Conservation (phyloP, 495 filamentous ascomycete genomes). For the Penicillium paradoxum region DNA sequence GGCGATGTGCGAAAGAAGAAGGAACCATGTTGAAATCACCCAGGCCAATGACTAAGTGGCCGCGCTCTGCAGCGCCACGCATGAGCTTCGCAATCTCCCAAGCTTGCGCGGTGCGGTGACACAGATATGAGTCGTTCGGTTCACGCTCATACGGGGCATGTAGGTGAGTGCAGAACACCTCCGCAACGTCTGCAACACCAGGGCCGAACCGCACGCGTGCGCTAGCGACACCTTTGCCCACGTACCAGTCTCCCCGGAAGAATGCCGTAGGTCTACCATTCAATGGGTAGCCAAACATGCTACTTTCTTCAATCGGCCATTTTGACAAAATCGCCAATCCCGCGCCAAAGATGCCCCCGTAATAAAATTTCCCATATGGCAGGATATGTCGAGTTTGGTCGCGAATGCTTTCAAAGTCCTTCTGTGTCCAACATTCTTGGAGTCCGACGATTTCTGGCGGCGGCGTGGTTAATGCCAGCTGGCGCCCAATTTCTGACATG, state of each 20-base stretch:
- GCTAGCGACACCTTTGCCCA: slow-evolving; percentile 90
- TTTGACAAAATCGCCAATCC: slow-evolving; percentile 88
- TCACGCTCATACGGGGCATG: slow-evolving; percentile 86
- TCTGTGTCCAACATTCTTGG: slow-evolving; percentile 92
- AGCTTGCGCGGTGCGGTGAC: slow-evolving; percentile 89
- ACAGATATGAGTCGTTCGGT: slow-evolving; percentile 77
- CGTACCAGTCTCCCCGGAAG: slow-evolving; percentile 85
- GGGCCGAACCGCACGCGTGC: slow-evolving; percentile 73
- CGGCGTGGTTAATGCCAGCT: slow-evolving; percentile 61
- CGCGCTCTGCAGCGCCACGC: slow-evolving; percentile 75
- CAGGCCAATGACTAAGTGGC: slow-evolving; percentile 76
- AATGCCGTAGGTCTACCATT: slow-evolving; percentile 93
- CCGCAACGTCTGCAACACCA: slow-evolving; percentile 59
- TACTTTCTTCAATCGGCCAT: slow-evolving; percentile 94
- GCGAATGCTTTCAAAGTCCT: slow-evolving; percentile 83
- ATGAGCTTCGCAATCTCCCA: slow-evolving; percentile 95
- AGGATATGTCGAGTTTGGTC: slow-evolving; percentile 67
- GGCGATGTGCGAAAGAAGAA: slow-evolving; percentile 74
- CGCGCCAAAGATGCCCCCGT: slow-evolving; percentile 80
- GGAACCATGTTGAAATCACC: slow-evolving; percentile 97
- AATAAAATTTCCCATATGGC: slow-evolving; percentile 94
- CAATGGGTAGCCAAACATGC: slow-evolving; percentile 80
- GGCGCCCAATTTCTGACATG: slow-evolving; percentile 74
- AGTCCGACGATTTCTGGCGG: slow-evolving; percentile 82
- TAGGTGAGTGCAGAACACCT: slow-evolving; percentile 93